Evolutionary conservation across 148 eudicot species (phyloP).

Genomic region (Rhododendron ovatum): DNA sequence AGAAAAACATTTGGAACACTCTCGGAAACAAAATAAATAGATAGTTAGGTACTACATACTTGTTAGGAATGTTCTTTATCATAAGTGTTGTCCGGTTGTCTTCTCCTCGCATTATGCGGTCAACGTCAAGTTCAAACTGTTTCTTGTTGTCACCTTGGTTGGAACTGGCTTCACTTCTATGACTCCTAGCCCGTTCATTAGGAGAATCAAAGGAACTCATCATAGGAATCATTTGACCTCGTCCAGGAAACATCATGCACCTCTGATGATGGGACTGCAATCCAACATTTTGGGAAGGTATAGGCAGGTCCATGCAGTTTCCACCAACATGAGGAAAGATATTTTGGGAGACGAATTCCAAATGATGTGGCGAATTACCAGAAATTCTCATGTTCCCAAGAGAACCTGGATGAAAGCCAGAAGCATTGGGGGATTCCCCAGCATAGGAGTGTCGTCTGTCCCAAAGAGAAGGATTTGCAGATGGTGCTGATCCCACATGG

Average conservation of each 20-base stretch:
- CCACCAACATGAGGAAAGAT: constrained; percentile 53
- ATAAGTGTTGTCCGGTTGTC: constrained; percentile 84
- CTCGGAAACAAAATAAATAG: constrained; percentile 1
- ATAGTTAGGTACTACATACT: constrained; percentile 45
- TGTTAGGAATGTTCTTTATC: constrained; percentile 95
- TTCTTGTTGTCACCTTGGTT: constrained; percentile 63
- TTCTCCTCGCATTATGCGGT: constrained; percentile 64
- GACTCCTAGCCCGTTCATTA: constrained; percentile 52
- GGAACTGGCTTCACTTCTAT: constrained; percentile 54
- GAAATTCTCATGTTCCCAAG: constrained; percentile 57
- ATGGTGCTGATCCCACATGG: constrained; percentile 76
- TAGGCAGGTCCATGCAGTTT: constrained; percentile 52
- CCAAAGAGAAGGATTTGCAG: constrained; percentile 67
- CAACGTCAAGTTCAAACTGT: constrained; percentile 82
- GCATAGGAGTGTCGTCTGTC: constrained; percentile 54
- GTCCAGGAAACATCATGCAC: constrained; percentile 49
- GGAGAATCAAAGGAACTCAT: constrained; percentile 54
- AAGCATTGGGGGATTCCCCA: constrained; percentile 55
- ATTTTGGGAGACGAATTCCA: constrained; percentile 51
- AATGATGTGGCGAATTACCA: constrained; percentile 53
- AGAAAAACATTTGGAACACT: background rate
- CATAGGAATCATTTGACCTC: constrained; percentile 58
- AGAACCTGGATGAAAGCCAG: constrained; percentile 59
- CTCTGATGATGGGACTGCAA: constrained; percentile 52
- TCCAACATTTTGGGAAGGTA: constrained; percentile 52